Base-by-base conservation (phyloP, 768 basidiomycete species). In the Gelatoporia subvermispora region DNA sequence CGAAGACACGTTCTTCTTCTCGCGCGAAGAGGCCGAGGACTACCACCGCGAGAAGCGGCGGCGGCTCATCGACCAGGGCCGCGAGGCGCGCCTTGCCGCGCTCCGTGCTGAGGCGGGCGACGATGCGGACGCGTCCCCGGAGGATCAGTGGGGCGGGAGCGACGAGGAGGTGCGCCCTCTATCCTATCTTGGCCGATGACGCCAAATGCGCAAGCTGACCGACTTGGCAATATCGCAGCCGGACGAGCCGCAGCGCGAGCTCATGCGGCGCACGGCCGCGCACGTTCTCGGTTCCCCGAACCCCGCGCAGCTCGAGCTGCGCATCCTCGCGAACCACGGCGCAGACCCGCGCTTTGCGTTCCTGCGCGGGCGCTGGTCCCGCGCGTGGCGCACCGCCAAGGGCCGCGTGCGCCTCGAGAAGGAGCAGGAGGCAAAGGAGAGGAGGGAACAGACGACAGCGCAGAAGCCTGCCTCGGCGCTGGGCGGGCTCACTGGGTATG, bases 321-420 rank as follows among this genome's bases (percentile, higher is more conserved):
- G 92, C 5, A 93, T 96, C 57, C 71, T 95, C 15, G 84, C 93
- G 9, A 92, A 95, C 56, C 79, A 94, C 59, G 85, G 89, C 0
- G 68, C 72, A 11, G 91, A 95, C 62, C 69, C 72, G 39, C 76
- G 88, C 5, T 94, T 96, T 60, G 79, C 84, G 1, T 94, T 94
- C 64, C 65, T 95, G 39, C 76, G 82, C 28, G 92, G 92, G 2
- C 70, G 88, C 20, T 93, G 87, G 83, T 72, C 73, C 47, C 66
- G 67, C 2, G 70, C 75, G 3, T 95, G 92, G 92, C 66, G 66
- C 24, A 58, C 66, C 1, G 65, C 75, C 21, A 84, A 85, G 57
- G 74, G 65, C 20, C 75, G 72, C 43, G 72, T 66, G 4, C 71
- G 69, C 16, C 47, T 57, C 18, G 61, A 62, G 53, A 35, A 45